Percentiles rank a stretch among this genome's conserved stretches.
These are phyloP conservation scores for Saccharomycopsis vini DNA, from an alignment of 805 yeast species.

Conservation along the genomic window DNA sequence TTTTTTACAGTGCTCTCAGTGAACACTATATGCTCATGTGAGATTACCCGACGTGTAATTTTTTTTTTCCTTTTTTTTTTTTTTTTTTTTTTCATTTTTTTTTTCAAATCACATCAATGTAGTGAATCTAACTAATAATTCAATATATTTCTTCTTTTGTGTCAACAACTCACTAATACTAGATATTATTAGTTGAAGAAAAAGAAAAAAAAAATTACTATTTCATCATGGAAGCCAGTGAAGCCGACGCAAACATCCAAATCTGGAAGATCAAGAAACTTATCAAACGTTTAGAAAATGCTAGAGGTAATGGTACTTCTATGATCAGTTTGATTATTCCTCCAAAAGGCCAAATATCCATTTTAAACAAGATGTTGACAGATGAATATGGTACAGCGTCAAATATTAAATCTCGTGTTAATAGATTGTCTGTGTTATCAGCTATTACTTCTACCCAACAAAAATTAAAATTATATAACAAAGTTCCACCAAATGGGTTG, in stretches of 20 bases:
- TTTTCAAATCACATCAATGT: no score
- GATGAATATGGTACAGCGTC: constrained; percentile 99
- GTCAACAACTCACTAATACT: no score
- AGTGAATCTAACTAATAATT: no score
- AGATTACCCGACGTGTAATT: no score
- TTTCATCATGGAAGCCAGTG: constrained; percentile 39
- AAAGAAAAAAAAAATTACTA: no score
- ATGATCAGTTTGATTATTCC: constrained; percentile 96
- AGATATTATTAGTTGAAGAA: no score
- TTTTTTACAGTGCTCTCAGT: no score
- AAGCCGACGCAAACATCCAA: constrained; percentile 93
- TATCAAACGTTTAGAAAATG: constrained; percentile 77
- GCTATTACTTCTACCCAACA: constrained; percentile 99
- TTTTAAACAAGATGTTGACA: constrained; percentile 82
- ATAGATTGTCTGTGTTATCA: constrained; percentile 86
- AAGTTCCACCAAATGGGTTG: constrained; percentile 90
- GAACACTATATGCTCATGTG: no score
- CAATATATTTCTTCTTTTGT: no score
- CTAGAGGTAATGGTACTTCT: constrained; percentile 98
- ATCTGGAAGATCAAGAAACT: constrained; percentile 98
- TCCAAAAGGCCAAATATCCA: constrained; percentile 88
- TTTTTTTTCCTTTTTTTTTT: no score
- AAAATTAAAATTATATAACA: constrained; percentile 79
- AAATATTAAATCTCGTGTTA: constrained; percentile 95
- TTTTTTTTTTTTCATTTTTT: no score